Percentiles rank a stretch among this genome's conserved stretches.
Conservation (phyloP, 1,284 basidiomycete species). For the Phellopilus nigrolimitatus region DNA sequence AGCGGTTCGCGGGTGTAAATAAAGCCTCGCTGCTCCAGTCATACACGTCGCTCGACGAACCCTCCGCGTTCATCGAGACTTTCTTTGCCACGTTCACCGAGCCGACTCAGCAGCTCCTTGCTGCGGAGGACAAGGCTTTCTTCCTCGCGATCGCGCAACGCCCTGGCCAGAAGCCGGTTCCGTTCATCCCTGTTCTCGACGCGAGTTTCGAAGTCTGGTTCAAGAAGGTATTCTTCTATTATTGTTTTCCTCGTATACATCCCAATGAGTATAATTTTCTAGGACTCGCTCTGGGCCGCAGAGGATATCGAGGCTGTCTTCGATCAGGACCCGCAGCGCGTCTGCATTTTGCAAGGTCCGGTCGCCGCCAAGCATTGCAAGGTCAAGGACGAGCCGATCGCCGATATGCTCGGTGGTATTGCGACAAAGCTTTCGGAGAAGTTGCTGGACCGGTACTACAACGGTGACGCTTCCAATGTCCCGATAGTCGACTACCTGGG, state of each 20-base stretch:
- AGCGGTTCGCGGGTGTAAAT: constrained; percentile 94
- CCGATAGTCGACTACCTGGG: constrained; percentile 88
- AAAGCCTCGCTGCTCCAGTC: constrained; percentile 91
- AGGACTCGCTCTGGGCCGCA: constrained; percentile 97
- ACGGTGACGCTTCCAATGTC: constrained; percentile 72
- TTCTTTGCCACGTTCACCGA: constrained; percentile 87
- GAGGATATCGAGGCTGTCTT: constrained; percentile 99
- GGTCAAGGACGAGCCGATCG: constrained; percentile 90
- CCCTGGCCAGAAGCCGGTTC: constrained; percentile 96
- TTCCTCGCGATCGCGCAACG: constrained; percentile 95
- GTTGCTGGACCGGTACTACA: constrained; percentile 80
- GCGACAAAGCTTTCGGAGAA: constrained; percentile 74
- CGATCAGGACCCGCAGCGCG: constrained; percentile 96
- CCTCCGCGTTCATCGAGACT: constrained; percentile 67
- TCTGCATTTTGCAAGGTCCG: constrained; percentile 96
- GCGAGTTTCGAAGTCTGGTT: constrained; percentile 95
- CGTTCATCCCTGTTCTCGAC: constrained; percentile 98
- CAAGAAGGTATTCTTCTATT: constrained; percentile 73
- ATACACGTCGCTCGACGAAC: constrained; percentile 81
- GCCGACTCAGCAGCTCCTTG: constrained; percentile 82
- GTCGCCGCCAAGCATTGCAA: constrained; percentile 88
- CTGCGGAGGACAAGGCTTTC: constrained; percentile 93
- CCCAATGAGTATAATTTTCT: constrained; percentile 22
- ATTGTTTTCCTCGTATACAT: constrained; percentile 6
- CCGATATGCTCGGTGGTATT: constrained; percentile 87